Evolutionary conservation across 441 rosid species (phyloP).

Genomic region (Populus hybrid): DNA sequence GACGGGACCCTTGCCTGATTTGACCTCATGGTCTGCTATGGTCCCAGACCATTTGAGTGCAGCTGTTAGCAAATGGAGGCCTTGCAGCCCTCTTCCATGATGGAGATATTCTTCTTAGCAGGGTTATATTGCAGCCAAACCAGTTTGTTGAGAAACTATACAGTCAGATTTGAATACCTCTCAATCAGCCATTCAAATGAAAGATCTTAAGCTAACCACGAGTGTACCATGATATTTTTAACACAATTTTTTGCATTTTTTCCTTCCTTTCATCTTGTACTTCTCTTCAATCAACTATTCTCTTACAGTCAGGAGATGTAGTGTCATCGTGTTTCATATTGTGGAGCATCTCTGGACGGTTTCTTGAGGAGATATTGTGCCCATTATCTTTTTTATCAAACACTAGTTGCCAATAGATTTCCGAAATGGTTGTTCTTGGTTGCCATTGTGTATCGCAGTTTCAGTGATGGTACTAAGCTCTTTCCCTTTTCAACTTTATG

Average conservation of each 20-base stretch:
- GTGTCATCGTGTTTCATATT: neutral
- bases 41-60: conserved; percentile 53
- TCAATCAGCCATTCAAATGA: neutral
- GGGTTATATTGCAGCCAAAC: neutral
- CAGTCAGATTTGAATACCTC: neutral
- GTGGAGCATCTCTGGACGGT: neutral
- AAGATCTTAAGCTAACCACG: neutral
- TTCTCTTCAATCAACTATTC: neutral
- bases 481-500: neutral
- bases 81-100: conserved; percentile 32
- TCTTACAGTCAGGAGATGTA: neutral
- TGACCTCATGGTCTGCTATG: conserved; percentile 51
- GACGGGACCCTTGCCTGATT: conserved; percentile 72
- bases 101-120: neutral
- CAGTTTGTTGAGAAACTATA: neutral
- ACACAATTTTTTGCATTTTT: neutral
- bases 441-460: neutral
- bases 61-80: conserved; percentile 61
- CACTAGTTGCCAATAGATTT: neutral
- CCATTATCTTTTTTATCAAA: neutral
- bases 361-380: neutral
- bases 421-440: neutral
- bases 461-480: neutral
- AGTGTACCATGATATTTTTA: neutral
- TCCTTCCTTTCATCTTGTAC: neutral